phyloP scores from a whole-genome alignment of 2,329 filamentous ascomycete species.

The Fusarium graminum region DNA sequence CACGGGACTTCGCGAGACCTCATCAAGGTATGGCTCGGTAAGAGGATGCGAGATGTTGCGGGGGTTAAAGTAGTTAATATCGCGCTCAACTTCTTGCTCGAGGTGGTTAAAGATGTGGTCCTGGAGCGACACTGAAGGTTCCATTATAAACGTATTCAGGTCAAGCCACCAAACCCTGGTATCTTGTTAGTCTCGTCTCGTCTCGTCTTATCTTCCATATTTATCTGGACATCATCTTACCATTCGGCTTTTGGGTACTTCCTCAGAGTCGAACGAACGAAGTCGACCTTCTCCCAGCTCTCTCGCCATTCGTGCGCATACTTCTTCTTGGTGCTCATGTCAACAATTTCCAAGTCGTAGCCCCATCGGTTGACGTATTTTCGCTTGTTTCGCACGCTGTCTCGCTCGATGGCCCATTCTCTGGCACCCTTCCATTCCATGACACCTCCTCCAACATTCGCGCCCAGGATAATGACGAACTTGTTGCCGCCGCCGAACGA shows the following conservation, averaged over 20 bases:
- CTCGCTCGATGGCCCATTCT: slow-evolving; percentile 98
- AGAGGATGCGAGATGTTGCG: slow-evolving; percentile 92
- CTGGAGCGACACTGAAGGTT: slow-evolving; percentile 90
- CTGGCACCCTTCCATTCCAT: slow-evolving; percentile 99
- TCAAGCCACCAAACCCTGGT: slow-evolving; percentile 99
- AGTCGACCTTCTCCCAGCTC: slow-evolving; percentile 99
- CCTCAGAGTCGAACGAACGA: slow-evolving; percentile 85
- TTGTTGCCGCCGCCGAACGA: slow-evolving; percentile 86
- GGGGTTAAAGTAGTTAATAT: slow-evolving; percentile 97
- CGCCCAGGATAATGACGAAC: slow-evolving; percentile 91
- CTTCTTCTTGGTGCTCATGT: slow-evolving; percentile 98
- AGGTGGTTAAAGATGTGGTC: slow-evolving; percentile 89
- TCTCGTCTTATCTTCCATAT: slow-evolving; percentile 5
- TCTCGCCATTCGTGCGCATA: slow-evolving; percentile 99
- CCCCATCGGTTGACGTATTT: slow-evolving; percentile 90
- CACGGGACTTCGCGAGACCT: slow-evolving; percentile 75
- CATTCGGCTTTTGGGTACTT: slow-evolving; percentile 98
- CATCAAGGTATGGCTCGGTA: slow-evolving; percentile 80
- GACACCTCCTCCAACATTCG: slow-evolving; percentile 94
- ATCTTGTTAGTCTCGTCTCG: slow-evolving; percentile 53
- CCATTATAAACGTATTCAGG: slow-evolving; percentile 98
- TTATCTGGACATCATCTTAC: slow-evolving; percentile 64
- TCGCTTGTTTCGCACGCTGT: slow-evolving; percentile 95
- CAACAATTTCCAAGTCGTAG: slow-evolving; percentile 94
- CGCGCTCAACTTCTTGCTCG: slow-evolving; percentile 81